Evolutionary conservation across 1,139 yeast species (phyloP), one percentile per base, ranked within the genome.

Genomic region (Geotrichum bryndzae): DNA sequence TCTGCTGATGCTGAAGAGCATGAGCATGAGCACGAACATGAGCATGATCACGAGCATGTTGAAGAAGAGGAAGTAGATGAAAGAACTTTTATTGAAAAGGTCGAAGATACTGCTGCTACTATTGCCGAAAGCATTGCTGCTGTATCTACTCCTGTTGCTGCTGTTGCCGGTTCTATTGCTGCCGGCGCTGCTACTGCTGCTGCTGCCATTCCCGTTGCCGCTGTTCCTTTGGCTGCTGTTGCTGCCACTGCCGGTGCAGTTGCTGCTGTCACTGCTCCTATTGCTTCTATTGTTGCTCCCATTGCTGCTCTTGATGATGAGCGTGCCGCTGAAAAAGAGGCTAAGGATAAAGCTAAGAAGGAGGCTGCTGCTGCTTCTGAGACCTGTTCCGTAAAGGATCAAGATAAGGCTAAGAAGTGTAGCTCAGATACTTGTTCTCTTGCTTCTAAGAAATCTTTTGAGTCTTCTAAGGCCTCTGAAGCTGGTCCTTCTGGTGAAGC

Each of bases 291-390:
- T 48, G 60, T 60, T 25, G 62, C 62, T n/a, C 62, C 62, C 22
- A 53, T 60, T 56, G 62, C 62, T 31, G 62, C 62, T 35, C 56
- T 60, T 15, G 62, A 60, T 31, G 62, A 60, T 22, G 62, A 56
- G 48, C 51, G 62, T 13, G 62, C 48, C 2, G 57, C 55, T 45
- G 57, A 41, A 53, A 51, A 53, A 22, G 59, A 52, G 27, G 57
- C 58, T 1, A 54, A 23, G 48, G 56, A 55, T 38, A 55, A 55
- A n/a, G 57, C 55, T 33, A 50, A 45, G 35, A 18, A 33, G 35
- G 18, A 29, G 29, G 51, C 54, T 8, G 59, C 25, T 3, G 51
- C 53, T 3, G 31, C 46, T 33, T 22, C 45, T 38, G 46, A 33
- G 23, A 11, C 54, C 29, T 51, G 57, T 18, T 18, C 51, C 27